Evolutionary conservation across 257 asterid species (phyloP), one percentile per base, ranked within the genome.

Genomic region (Haberlea rhodopensis): DNA sequence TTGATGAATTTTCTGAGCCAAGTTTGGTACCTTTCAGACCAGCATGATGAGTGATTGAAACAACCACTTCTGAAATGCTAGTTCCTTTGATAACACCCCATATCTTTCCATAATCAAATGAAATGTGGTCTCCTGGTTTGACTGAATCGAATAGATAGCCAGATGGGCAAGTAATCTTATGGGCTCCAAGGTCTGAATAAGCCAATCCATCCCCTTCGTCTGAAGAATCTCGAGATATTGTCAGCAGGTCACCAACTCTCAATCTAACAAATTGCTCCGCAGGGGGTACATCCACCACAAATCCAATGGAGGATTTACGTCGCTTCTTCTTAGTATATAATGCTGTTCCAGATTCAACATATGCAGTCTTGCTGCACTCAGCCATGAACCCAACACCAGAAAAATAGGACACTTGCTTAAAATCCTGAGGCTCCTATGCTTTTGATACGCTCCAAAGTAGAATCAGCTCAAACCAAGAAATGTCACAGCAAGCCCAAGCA

Each of bases 51-150:
- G 88, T 86, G 70, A 86, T 76, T 34, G 83, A 76, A 23, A 84
- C 87, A 1, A 86, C 80, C 29, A 86, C 84, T 84, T 86, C 95
- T 11, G 91, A 75, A 68, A 68, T 66, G 72, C 87, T 84, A 57
- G 81, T 76, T 75, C 88, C 95, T 70, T 84, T 80, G 23, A 78
- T 69, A 65, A 84, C 76, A 16, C 91, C 95, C 87, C 91, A 86
- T 75, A 84, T 80, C 75, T 84, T 86, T 26, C 95, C 95, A 73
- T 86, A 91, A 59, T 86, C 95, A 63, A 86, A 86, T 61, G 95
- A 74, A 52, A 86, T 82, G 37, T 85, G 85, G 22, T 86, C 95
- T 18, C 87, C 91, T 1, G 91, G 95, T 70, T 86, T 86, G 65
- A 86, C 91, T 26, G 95, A 84, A 63, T 86, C 95, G 23, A 86